phyloP scores from a whole-genome alignment of 2,329 filamentous ascomycete species.

The Zasmidium angulare region DNA sequence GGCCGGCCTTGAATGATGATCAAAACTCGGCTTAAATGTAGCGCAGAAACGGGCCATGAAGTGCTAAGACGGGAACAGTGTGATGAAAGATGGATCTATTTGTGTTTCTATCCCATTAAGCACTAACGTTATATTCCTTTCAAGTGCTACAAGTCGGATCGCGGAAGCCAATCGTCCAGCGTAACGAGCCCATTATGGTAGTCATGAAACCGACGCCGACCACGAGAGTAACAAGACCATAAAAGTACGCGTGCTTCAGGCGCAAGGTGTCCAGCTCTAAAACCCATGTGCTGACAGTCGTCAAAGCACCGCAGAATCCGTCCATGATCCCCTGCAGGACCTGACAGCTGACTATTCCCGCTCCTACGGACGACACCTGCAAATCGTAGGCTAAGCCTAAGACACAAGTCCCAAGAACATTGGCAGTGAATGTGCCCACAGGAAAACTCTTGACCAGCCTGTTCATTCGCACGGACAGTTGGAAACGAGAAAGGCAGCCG shows the following conservation, averaged over 20 bases:
- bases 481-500: conserved; percentile 73
- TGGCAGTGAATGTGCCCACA: conserved; percentile 76
- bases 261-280: conserved; percentile 37
- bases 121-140: neutral
- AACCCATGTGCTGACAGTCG: conserved; percentile 45
- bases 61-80: too few species aligned
- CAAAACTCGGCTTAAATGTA: too few species aligned
- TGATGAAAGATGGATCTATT: too few species aligned
- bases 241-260: conserved; percentile 62
- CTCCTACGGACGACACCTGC: conserved; percentile 55
- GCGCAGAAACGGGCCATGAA: too few species aligned
- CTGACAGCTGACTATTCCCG: conserved; percentile 37
- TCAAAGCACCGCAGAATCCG: conserved; percentile 44
- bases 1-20: too few species aligned
- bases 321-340: conserved; percentile 43
- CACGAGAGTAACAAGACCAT: conserved; percentile 60
- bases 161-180: conserved; percentile 54
- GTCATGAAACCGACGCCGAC: conserved; percentile 59
- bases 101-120: too few species aligned
- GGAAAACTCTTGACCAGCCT: conserved; percentile 65
- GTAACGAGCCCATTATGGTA: conserved; percentile 67
- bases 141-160: neutral
- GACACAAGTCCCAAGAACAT: conserved; percentile 70
- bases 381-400: conserved; percentile 74
- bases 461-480: conserved; percentile 68